These are phyloP conservation scores for Fusarium aywerte DNA, from an alignment of 2,329 filamentous ascomycete genomes.

Conservation along the genomic window DNA sequence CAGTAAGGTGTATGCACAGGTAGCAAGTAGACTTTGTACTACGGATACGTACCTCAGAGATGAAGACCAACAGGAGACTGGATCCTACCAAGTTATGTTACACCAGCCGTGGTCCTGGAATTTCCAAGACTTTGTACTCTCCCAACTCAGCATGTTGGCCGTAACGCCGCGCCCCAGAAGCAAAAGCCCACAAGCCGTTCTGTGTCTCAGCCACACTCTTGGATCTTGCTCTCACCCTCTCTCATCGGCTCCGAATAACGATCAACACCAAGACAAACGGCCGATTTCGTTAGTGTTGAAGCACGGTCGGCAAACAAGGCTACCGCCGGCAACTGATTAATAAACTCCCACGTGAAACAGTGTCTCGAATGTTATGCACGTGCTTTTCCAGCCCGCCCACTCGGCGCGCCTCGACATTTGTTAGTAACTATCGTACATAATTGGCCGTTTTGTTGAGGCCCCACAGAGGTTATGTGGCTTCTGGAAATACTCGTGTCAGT, in stretches of 20 bases:
- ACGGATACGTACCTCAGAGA: not conserved
- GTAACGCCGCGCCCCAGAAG: not conserved
- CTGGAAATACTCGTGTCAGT: slow-evolving; percentile 27
- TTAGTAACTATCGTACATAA: not conserved
- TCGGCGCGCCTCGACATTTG: not conserved
- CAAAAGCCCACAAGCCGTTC: not conserved
- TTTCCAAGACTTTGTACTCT: slow-evolving; percentile 14
- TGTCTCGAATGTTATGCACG: not conserved
- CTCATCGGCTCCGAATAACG: slow-evolving; percentile 29
- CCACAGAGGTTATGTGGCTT: slow-evolving; percentile 4
- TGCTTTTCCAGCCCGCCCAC: not conserved
- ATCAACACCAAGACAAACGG: slow-evolving; percentile 10
- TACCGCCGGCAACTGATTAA: slow-evolving; percentile 12
- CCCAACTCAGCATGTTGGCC: not conserved
- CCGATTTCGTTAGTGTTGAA: slow-evolving; percentile 16
- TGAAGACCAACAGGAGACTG: not conserved
- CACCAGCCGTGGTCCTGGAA: not conserved
- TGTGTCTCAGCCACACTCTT: not conserved
- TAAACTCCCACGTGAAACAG: not conserved
- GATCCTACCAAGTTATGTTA: not conserved
- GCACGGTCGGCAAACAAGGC: slow-evolving; percentile 5
- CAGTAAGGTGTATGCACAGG: not conserved
- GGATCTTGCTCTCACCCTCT: too few relatives aligned
- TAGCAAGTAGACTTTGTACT: too few relatives aligned
- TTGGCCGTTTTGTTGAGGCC: slow-evolving; percentile 13